These are phyloP conservation scores for Sisymbrium altissimum DNA, from an alignment of 345 rosid species.

Conservation along the genomic window DNA sequence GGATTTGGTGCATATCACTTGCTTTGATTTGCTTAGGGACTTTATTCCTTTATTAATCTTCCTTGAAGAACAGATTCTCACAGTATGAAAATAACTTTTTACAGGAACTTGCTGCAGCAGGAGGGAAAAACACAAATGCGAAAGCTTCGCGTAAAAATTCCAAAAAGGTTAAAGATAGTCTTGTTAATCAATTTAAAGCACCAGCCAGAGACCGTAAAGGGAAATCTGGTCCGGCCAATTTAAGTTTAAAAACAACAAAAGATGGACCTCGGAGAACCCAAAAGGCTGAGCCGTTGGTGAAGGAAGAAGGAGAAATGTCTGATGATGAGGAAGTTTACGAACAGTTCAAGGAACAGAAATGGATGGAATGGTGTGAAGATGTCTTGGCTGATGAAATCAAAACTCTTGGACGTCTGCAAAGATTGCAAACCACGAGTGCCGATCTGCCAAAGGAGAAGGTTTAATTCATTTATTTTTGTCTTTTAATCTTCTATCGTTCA, in stretches of 20 bases:
- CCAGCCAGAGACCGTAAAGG: constrained; percentile 54
- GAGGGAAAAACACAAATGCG: constrained; percentile 63
- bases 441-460: constrained; percentile 97
- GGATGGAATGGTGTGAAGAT: constrained; percentile 99
- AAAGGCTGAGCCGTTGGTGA: constrained; percentile 66
- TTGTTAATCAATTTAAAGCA: constrained; percentile 41
- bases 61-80: neutral
- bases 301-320: constrained; percentile 99
- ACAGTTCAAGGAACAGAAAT: constrained; percentile 97
- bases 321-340: constrained; percentile 90
- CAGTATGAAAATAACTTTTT: constrained; percentile 1
- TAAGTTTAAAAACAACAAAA: constrained; percentile 38
- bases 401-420: constrained; percentile 79
- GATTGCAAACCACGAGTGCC: constrained; percentile 92
- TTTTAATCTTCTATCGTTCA: neutral
- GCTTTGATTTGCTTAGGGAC: neutral
- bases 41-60: neutral
- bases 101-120: constrained; percentile 82
- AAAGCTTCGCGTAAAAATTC: constrained; percentile 67
- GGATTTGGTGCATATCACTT: constrained; percentile 66
- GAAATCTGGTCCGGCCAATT: constrained; percentile 45
- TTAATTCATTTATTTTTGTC: neutral
- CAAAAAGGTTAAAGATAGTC: constrained; percentile 62
- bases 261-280: constrained; percentile 59
- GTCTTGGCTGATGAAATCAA: constrained; percentile 75